Evolutionary conservation across 1,284 basidiomycete species (phyloP), one percentile per base, ranked within the genome.

Genomic region (Heterobasidion parviporum): DNA sequence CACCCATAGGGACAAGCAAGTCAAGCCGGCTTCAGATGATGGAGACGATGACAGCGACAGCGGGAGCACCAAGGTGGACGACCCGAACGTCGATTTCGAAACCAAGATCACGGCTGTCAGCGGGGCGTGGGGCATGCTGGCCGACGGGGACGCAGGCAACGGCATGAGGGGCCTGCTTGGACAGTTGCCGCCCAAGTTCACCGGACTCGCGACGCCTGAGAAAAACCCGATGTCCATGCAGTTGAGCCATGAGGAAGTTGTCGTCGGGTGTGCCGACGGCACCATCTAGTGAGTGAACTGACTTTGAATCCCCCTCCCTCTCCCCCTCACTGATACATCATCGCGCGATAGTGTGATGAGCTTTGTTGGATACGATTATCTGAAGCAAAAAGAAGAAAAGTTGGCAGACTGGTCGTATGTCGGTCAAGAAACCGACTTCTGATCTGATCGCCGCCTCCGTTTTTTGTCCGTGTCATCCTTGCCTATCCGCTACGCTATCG

Each of bases 221-320:
- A 89, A 90, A 78, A 92, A 92, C 63, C 89, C 89, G 12, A 92
- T 92, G 89, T 87, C 85, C 56, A 90, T 92, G 87, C 88, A 91
- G 63, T 67, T 92, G 61, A 89, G 83, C 60, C 89, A 91, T 62
- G 89, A 92, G 65, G 87, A 91, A 65, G 89, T 91, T 1, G 89
- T 92, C 15, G 85, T 92, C 43, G 89, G 89, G 0, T 91, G 89
- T 74, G 87, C 89, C 14, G 89, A 92, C 68, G 89, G 89, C n/a
- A 89, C 86, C 0, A 91, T 92, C 61, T 92, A 92, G 88, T 91
- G 62, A 72, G 88, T 77, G 1, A 14, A n/a, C 33, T 18, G 44
- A 4, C 26, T 0, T 26, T 5, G 26, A 4, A 5, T 3, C 5
- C 5, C 26, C 5, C 26, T 26, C 26, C 4, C 26, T 5, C 4